Evolutionary conservation across 371 early-diverging fungal species (phyloP).

Genomic region (Dichotomocladium elegans): DNA sequence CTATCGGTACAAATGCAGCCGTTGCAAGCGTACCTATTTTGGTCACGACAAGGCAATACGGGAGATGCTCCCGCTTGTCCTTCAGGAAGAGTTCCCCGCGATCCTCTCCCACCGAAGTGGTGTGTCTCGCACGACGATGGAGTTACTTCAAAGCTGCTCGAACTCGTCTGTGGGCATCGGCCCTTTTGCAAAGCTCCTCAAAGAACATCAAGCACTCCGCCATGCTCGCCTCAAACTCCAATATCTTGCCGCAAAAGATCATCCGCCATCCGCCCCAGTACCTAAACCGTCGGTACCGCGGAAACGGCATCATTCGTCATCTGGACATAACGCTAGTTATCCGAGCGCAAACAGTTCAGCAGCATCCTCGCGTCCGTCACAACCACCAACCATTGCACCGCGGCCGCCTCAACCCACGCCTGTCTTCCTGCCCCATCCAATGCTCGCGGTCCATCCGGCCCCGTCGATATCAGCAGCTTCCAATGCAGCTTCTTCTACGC

Average conservation of each 20-base stretch:
- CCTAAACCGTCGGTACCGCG: background rate
- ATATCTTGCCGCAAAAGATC: background rate
- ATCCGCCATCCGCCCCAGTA: background rate
- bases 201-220: slow-evolving; percentile 1
- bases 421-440: background rate
- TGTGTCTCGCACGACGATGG: background rate
- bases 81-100: background rate
- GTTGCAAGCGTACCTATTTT: background rate
- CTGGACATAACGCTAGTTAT: too few relatives aligned
- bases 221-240: background rate
- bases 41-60: slow-evolving; percentile 1
- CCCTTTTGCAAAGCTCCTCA: background rate
- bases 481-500: too few relatives aligned
- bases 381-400: background rate
- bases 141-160: background rate
- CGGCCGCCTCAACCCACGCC: background rate
- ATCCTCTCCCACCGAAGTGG: slow-evolving; percentile 1
- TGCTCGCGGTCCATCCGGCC: background rate
- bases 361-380: background rate
- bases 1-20: background rate
- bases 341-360: too few relatives aligned
- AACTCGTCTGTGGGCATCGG: background rate
- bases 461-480: background rate
- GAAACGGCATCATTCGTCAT: too few relatives aligned
- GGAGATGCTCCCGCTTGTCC: background rate